phyloP scores from a whole-genome alignment of 208 protist species.

The Acanthamoeba culbertsoni region DNA sequence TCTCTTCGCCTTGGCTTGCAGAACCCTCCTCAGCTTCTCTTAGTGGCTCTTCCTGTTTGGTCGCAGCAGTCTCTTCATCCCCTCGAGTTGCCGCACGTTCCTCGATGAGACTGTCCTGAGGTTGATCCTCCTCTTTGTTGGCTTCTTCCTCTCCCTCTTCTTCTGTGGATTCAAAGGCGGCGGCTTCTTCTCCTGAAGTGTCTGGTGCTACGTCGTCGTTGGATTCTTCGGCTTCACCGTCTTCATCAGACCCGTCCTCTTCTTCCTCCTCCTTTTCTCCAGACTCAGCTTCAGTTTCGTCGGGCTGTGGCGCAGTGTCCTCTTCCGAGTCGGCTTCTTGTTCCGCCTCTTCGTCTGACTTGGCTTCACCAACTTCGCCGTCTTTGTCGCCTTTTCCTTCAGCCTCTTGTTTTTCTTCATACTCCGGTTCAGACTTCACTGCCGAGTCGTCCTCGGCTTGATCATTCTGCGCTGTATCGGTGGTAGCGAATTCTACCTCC shows the following conservation, averaged over 20 bases:
- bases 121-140: not conserved
- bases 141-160: not conserved
- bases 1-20: too few relatives aligned
- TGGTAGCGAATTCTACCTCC: too few relatives aligned
- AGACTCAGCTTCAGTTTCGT: not conserved
- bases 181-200: too few relatives aligned
- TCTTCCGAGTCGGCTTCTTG: not conserved
- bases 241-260: not conserved
- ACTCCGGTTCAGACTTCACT: too few relatives aligned
- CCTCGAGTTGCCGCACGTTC: not conserved
- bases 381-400: too few relatives aligned
- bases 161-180: not conserved
- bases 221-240: not conserved
- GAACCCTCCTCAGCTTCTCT: too few relatives aligned
- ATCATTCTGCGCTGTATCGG: too few relatives aligned
- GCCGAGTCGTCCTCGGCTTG: too few relatives aligned
- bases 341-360: not conserved
- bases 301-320: not conserved
- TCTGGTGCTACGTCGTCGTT: not conserved
- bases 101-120: not conserved
- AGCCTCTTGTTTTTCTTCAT: too few relatives aligned
- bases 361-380: too few relatives aligned
- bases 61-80: not conserved
- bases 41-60: not conserved
- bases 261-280: not conserved